phyloP scores from a whole-genome alignment of 2,329 filamentous ascomycete genomes.

The Triangularia verruculosa region DNA sequence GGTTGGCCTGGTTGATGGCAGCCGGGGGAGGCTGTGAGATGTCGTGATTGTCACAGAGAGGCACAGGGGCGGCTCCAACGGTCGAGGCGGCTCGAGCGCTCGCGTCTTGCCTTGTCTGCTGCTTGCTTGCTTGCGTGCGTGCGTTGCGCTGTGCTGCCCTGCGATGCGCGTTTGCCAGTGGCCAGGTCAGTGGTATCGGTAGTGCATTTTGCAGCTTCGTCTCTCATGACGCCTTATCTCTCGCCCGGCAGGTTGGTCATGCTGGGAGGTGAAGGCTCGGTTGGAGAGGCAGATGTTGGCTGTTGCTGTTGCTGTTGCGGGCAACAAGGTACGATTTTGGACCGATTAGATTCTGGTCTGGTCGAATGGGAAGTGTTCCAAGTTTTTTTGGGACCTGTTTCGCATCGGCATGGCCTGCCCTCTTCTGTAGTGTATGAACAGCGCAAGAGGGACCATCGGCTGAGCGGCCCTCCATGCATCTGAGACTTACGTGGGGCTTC shows the following conservation, averaged over 20 bases:
- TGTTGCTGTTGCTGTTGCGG: conserved; percentile 11
- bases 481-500: not conserved
- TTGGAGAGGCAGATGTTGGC: not conserved
- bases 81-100: conserved; percentile 9
- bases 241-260: not conserved
- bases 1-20: conserved; percentile 2
- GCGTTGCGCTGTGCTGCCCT: not conserved
- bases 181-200: not conserved
- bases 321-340: conserved; percentile 3
- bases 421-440: not conserved
- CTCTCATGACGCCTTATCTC: not conserved
- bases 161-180: not conserved
- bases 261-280: not conserved
- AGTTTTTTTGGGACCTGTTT: not conserved
- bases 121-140: not conserved
- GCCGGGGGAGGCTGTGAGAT: not conserved
- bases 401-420: not conserved
- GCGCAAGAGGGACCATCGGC: conserved; percentile 1
- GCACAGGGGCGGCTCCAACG: conserved; percentile 6
- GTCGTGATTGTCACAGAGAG: not conserved
- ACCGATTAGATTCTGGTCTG: not conserved
- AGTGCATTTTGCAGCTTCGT: not conserved
- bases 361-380: conserved; percentile 22
- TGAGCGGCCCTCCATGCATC: conserved; percentile 12
- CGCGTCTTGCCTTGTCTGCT: not conserved